These are phyloP conservation scores for Penicillium crustosum DNA, from an alignment of 2,329 filamentous ascomycete species.

Conservation along the genomic window DNA sequence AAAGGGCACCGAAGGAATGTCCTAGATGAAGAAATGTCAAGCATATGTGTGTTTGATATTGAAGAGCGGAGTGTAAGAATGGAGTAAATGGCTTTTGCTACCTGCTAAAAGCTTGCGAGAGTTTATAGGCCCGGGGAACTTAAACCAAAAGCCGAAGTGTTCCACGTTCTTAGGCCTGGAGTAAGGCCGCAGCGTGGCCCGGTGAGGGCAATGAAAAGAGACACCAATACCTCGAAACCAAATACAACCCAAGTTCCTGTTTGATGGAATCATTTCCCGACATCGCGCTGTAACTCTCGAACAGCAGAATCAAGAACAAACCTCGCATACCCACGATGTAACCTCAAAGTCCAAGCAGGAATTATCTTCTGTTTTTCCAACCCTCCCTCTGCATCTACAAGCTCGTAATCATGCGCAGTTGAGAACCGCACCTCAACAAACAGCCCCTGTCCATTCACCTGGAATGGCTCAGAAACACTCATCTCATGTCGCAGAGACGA, in stretches of 20 bases:
- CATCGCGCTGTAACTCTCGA: not conserved
- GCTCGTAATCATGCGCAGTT: constrained; percentile 30
- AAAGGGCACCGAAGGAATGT: not conserved
- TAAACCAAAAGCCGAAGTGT: no score
- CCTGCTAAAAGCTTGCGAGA: no score
- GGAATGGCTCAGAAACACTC: constrained; percentile 28
- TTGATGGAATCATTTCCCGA: not conserved
- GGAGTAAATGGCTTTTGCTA: no score
- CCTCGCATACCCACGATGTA: constrained; percentile 31
- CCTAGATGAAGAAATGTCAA: not conserved
- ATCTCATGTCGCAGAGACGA: constrained; percentile 29
- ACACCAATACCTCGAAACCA: not conserved
- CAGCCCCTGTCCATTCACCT: constrained; percentile 5
- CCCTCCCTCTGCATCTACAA: constrained; percentile 20
- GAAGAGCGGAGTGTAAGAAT: no score
- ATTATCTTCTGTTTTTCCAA: constrained; percentile 24
- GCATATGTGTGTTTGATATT: not conserved
- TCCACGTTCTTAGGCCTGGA: no score
- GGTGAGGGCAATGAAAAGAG: not conserved
- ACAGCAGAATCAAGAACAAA: constrained; percentile 22
- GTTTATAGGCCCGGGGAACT: rapidly evolving
- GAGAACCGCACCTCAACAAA: constrained; percentile 31
- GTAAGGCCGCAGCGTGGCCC: not conserved
- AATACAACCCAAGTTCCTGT: not conserved
- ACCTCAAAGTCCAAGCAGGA: constrained; percentile 22